These are phyloP conservation scores for Phytophthora constricta DNA, from an alignment of 352 stramenopile species.

Conservation along the genomic window DNA sequence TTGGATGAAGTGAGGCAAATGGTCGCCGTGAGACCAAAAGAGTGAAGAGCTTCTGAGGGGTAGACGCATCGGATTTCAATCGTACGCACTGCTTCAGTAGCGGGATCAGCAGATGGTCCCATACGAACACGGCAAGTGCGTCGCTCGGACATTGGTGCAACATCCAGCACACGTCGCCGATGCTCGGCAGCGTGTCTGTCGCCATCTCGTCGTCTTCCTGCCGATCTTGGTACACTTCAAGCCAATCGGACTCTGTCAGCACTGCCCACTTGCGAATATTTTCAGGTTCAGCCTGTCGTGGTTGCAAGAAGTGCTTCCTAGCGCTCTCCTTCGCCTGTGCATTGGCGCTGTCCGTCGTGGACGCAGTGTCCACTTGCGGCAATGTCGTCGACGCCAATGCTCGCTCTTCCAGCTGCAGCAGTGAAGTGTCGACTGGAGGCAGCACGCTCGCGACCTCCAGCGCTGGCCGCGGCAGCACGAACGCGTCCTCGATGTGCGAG, in stretches of 20 bases:
- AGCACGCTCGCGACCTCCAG: slow-evolving; percentile 49
- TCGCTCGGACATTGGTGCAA: slow-evolving; percentile 53
- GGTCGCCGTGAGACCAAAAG: slow-evolving; percentile 37
- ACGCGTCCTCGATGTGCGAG: slow-evolving; percentile 47
- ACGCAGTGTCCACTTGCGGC: background rate
- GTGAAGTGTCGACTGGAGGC: slow-evolving; percentile 27
- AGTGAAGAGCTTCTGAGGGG: slow-evolving; percentile 23
- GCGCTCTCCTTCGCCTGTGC: slow-evolving; percentile 26
- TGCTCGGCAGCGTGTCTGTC: slow-evolving; percentile 7
- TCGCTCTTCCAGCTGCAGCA: slow-evolving; percentile 34
- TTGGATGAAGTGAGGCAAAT: slow-evolving; percentile 49
- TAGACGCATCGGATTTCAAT: background rate
- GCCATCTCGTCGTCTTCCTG: slow-evolving; percentile 13
- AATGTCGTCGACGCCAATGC: background rate
- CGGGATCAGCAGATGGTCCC: slow-evolving; percentile 50
- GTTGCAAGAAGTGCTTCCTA: slow-evolving; percentile 33
- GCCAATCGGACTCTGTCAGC: slow-evolving; percentile 56
- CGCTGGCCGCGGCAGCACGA: slow-evolving; percentile 54
- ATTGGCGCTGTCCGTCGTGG: background rate
- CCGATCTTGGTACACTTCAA: slow-evolving; percentile 25
- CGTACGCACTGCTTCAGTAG: slow-evolving; percentile 33
- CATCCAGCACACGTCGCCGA: slow-evolving; percentile 38
- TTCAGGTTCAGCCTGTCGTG: slow-evolving; percentile 30
- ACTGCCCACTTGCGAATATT: slow-evolving; percentile 36
- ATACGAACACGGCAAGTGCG: slow-evolving; percentile 54